Base-by-base conservation (phyloP, 1,284 basidiomycete genomes). In the Ceratobasidium sp. region DNA sequence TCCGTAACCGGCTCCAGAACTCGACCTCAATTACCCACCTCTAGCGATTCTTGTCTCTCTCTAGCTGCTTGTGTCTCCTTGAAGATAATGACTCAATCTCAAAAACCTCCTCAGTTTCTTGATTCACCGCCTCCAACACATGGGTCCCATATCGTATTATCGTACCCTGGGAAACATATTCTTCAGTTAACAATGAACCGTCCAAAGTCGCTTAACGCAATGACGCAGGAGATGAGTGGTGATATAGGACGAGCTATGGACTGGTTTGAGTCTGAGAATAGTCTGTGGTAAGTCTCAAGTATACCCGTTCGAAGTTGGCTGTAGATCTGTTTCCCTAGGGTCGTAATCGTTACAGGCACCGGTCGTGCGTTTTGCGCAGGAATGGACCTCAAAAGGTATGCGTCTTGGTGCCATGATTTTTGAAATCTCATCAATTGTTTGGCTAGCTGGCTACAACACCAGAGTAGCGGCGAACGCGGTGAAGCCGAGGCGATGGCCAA, bases 341-440 rank as follows among this genome's bases (percentile, higher is more conserved):
- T 93, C 13, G 89, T 88, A 54, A 88, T 96, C 81, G 82, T 96
- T 57, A 95, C 94, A 38, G 95, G 94, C 15, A 89, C 89, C 78
- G 94, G 93, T 3, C 89, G 91, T 59, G 84, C 90, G 0, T 96
- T 96, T 85, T 96, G 94, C 81, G 94, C 94, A 1, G 94, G 94
- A 4, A 92, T 93, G 69, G 94, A 95, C 83, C 86, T 95, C 57
- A 91, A 91, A 84, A 90, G 89, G 91, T 93, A 82, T 80, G 90
- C 86, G 40, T 54, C 2, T 3, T 13, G 2, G 2, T 28, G 38
- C 5, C 23, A 15, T 6, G 5, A 40, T 33, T 48, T 28, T 38
- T 46, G 57, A 74, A 20, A n/a, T 57, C 33, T 50, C n/a, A 23
- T n/a, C 23, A 80, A 76, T 75, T 73, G 9, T 42, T 38, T 54